A percentile compares a stretch with the other conserved stretches of the same genome.
Evolutionary conservation across 495 filamentous ascomycete genomes (phyloP).

Genomic region (Lasiosphaeria miniovina): DNA sequence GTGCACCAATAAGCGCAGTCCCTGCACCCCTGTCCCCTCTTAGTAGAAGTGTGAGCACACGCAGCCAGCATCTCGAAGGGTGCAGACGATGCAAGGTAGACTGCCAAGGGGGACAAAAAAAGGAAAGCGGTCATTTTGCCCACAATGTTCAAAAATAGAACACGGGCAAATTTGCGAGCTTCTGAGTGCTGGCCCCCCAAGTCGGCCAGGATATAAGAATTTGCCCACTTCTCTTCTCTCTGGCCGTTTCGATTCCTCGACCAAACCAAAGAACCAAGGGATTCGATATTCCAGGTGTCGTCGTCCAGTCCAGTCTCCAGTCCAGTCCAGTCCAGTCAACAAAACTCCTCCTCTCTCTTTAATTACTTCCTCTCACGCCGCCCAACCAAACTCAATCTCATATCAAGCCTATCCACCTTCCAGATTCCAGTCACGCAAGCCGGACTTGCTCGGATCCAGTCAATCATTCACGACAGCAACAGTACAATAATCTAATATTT

Average conservation of each 20-base stretch:
- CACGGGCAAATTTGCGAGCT: constrained; percentile 16
- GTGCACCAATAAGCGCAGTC: constrained; percentile 45
- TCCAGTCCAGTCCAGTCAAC: constrained; percentile 38
- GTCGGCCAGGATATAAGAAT: constrained; percentile 48
- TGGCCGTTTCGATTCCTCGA: constrained; percentile 29
- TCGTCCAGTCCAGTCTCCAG: constrained; percentile 32
- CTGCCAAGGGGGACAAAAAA: constrained; percentile 30
- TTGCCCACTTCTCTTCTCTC: constrained; percentile 37
- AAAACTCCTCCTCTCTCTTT: constrained; percentile 36
- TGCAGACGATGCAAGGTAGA: constrained; percentile 18
- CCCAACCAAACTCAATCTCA: constrained; percentile 34
- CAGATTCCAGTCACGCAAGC: constrained; percentile 43
- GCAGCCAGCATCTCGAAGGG: constrained; percentile 23
- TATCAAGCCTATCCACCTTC: constrained; percentile 9
- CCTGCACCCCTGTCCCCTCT: constrained; percentile 21
- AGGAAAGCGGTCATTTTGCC: constrained; percentile 35
- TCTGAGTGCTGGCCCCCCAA: constrained; percentile 10
- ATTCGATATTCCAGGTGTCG: constrained; percentile 40
- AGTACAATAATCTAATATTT: constrained; percentile 45
- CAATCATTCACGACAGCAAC: constrained; percentile 41
- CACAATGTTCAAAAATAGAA: constrained; percentile 43
- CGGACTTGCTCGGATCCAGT: constrained; percentile 53
- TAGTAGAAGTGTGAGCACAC: constrained; percentile 20
- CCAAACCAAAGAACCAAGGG: constrained; percentile 32
- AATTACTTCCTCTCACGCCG: constrained; percentile 34